Conservation (phyloP, 2,329 filamentous ascomycete species). For the Penicillium hordei region DNA sequence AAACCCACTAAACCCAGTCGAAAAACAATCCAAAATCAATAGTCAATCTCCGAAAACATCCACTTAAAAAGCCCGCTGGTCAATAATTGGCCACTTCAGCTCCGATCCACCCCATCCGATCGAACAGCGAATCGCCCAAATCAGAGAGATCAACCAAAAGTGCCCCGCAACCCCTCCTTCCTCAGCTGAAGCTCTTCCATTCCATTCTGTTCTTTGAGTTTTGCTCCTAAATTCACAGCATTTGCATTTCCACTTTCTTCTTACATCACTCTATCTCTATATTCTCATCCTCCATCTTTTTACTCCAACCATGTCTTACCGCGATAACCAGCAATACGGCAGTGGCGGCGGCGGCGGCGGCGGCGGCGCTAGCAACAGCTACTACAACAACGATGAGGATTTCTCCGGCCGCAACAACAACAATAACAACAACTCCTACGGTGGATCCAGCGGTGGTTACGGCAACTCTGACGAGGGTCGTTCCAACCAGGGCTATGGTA, state of each 20-base stretch:
- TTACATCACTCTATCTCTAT: not conserved
- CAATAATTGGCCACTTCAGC: not conserved
- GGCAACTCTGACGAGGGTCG: slow-evolving; percentile 2
- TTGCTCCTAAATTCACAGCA: not conserved
- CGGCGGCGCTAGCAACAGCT: slow-evolving; percentile 21
- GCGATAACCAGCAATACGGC: slow-evolving; percentile 21
- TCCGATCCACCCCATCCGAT: not conserved
- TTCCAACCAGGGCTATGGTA: not conserved
- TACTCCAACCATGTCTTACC: slow-evolving; percentile 21
- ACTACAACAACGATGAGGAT: slow-evolving; percentile 27
- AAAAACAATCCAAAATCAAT: not conserved
- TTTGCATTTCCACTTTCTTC: not conserved
- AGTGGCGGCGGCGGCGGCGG: slow-evolving; percentile 23
- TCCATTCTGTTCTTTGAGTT: not conserved
- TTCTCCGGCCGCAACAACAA: slow-evolving; percentile 15
- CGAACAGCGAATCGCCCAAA: not conserved
- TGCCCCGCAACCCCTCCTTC: slow-evolving; percentile 9
- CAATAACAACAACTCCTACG: slow-evolving; percentile 12
- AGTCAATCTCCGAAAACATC: not conserved
- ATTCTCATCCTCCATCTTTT: not conserved
- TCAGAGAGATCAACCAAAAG: not conserved
- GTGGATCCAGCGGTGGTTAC: not conserved
- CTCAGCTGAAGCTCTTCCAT: slow-evolving; percentile 12
- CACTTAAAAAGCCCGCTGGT: not conserved
- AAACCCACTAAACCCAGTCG: too few relatives aligned